Percentiles rank a stretch among this genome's conserved stretches.
phyloP scores from a whole-genome alignment of 2,329 filamentous ascomycete genomes.

The Penicillium concentricum region DNA sequence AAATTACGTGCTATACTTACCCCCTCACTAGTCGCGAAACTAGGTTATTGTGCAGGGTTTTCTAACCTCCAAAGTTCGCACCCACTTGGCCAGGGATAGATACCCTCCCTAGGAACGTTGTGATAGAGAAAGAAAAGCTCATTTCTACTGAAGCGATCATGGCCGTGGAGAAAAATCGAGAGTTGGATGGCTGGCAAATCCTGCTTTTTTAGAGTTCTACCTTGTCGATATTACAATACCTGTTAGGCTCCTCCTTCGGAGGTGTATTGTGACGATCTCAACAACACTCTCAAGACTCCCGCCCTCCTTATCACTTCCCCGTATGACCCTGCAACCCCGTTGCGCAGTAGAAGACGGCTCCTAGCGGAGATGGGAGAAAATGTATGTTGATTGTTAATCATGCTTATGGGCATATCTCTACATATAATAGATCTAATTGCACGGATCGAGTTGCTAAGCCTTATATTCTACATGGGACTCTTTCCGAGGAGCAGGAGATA shows the following conservation, averaged over 20 bases:
- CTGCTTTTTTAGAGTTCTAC: slow-evolving; percentile 12
- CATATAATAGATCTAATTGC: slow-evolving; percentile 11
- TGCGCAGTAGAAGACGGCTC: slow-evolving; percentile 15
- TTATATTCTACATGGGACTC: slow-evolving; percentile 12
- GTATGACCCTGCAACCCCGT: slow-evolving; percentile 17
- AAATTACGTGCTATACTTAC: too few species aligned
- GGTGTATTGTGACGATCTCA: slow-evolving; percentile 17
- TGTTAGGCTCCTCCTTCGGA: slow-evolving; percentile 14
- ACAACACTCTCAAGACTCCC: slow-evolving; percentile 15
- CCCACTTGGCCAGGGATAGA: neutral
- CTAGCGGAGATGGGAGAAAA: slow-evolving; percentile 16
- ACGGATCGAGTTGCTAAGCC: slow-evolving; percentile 12
- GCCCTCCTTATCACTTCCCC: slow-evolving; percentile 11
- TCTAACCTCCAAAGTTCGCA: neutral
- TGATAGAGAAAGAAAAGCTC: neutral
- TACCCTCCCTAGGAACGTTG: neutral
- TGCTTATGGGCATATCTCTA: slow-evolving; percentile 17
- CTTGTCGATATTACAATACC: slow-evolving; percentile 12
- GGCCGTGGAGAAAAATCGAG: neutral
- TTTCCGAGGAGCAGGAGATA: slow-evolving; percentile 6
- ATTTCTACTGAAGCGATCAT: neutral
- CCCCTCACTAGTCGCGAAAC: too few species aligned
- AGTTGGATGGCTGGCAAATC: slow-evolving; percentile 19
- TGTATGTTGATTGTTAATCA: slow-evolving; percentile 15
- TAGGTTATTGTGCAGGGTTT: too few species aligned